A percentile compares a stretch with the other conserved stretches of the same genome.
These are phyloP conservation scores for Ulota crispa DNA, from an alignment of 225 moss, liverwort and hornwort genomes.

Conservation along the genomic window DNA sequence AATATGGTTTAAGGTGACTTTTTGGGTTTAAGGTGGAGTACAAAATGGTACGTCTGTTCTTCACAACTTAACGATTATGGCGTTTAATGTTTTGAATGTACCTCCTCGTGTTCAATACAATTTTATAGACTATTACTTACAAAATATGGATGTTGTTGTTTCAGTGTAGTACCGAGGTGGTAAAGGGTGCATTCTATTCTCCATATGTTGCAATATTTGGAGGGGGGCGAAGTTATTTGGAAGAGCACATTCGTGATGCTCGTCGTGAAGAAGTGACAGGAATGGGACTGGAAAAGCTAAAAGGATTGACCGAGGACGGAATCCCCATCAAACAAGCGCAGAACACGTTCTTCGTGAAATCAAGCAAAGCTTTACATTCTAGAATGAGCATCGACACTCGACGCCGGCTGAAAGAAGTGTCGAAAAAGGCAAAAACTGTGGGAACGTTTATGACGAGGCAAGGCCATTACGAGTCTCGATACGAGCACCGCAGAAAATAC, in stretches of 20 bases:
- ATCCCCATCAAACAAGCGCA: conserved; percentile 62
- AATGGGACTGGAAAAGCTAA: conserved; percentile 59
- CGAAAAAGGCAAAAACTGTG: not conserved
- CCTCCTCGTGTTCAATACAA: too few relatives aligned
- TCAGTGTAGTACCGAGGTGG: conserved; percentile 47
- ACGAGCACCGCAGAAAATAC: conserved; percentile 30
- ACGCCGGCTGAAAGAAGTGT: conserved; percentile 50
- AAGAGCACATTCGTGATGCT: conserved; percentile 58
- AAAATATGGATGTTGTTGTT: too few relatives aligned
- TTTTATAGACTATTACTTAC: too few relatives aligned
- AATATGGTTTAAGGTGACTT: too few relatives aligned
- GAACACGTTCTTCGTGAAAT: conserved; percentile 57
- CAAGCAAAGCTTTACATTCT: conserved; percentile 56
- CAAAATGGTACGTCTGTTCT: too few relatives aligned
- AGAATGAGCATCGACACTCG: conserved; percentile 64
- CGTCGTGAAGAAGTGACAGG: conserved; percentile 42
- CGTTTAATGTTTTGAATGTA: too few relatives aligned
- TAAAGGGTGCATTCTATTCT: conserved; percentile 72
- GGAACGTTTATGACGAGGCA: conserved; percentile 49
- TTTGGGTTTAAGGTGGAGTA: too few relatives aligned
- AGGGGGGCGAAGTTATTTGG: conserved; percentile 56
- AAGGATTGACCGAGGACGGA: conserved; percentile 61
- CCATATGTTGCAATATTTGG: conserved; percentile 63
- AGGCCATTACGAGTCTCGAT: conserved; percentile 49
- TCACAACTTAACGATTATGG: too few relatives aligned